These are phyloP conservation scores for Thelonectria olida DNA, from an alignment of 2,329 filamentous ascomycete species.

Conservation along the genomic window DNA sequence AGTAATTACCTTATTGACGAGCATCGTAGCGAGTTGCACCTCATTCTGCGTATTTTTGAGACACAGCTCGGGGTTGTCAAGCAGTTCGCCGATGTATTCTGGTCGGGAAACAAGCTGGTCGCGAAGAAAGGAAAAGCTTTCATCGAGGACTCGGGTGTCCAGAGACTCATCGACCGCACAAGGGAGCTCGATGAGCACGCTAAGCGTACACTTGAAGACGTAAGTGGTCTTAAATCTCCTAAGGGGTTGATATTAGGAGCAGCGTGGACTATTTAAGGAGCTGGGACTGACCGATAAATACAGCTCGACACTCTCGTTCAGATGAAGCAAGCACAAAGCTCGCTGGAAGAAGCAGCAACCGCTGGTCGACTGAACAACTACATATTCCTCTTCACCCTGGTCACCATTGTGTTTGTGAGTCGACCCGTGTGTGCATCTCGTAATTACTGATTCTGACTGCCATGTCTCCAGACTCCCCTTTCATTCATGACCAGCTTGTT, in stretches of 20 bases:
- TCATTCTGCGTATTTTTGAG: conserved; percentile 21
- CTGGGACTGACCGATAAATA: not conserved
- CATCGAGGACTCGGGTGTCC: conserved; percentile 8
- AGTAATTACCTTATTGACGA: no score
- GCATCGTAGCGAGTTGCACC: conserved; percentile 20
- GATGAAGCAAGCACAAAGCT: conserved; percentile 24
- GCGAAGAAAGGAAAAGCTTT: not conserved
- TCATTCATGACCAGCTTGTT: conserved; percentile 29
- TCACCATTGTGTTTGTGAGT: conserved; percentile 29
- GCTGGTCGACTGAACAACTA: conserved; percentile 18
- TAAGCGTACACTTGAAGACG: conserved; percentile 4
- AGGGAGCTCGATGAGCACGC: conserved; percentile 5
- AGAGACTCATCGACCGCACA: conserved; percentile 4
- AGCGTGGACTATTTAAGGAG: not conserved
- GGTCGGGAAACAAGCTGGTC: not conserved
- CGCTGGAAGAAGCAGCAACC: conserved; percentile 23
- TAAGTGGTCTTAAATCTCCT: no score
- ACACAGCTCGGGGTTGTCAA: conserved; percentile 18
- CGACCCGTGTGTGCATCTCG: not conserved
- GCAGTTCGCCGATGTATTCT: conserved; percentile 19
- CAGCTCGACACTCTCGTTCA: conserved; percentile 20
- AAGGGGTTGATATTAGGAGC: no score
- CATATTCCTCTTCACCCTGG: conserved; percentile 23
- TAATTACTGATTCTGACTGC: not conserved
- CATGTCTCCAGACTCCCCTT: conserved; percentile 23